Evolutionary conservation across 2,329 filamentous ascomycete species (phyloP).

Genomic region (Geosmithia morbida): DNA sequence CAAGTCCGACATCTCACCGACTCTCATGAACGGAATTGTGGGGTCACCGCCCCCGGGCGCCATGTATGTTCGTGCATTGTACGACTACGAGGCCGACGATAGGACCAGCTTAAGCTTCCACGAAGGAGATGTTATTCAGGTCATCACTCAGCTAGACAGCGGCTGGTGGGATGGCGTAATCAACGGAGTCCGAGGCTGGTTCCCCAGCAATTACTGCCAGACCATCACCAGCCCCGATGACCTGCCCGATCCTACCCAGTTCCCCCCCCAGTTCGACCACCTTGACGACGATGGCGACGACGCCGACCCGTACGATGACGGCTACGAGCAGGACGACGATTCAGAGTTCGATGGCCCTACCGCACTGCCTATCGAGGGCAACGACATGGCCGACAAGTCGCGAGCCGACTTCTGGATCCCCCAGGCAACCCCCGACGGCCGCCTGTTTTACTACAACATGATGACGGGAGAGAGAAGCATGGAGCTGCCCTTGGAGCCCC

Average conservation of each 20-base stretch:
- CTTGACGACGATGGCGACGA: conserved; percentile 49
- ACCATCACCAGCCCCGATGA: conserved; percentile 68
- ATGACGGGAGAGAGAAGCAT: conserved; percentile 90
- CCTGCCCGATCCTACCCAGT: conserved; percentile 42
- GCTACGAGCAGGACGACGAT: conserved; percentile 52
- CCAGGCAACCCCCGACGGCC: conserved; percentile 84
- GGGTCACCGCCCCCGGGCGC: conserved; percentile 46
- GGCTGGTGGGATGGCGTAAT: conserved; percentile 99
- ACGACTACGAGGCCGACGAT: conserved; percentile 97
- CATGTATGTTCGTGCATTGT: conserved; percentile 89
- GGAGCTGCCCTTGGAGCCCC: conserved; percentile 87
- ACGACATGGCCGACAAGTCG: conserved; percentile 50
- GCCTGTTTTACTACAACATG: conserved; percentile 96
- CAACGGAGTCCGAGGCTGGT: conserved; percentile 93
- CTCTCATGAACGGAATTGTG: conserved; percentile 45
- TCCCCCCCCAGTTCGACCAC: conserved; percentile 36
- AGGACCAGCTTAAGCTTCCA: conserved; percentile 93
- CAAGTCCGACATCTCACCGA: not conserved
- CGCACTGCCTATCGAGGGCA: conserved; percentile 55
- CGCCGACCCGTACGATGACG: conserved; percentile 49
- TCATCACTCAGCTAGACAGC: conserved; percentile 94
- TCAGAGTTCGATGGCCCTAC: conserved; percentile 44
- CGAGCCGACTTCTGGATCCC: conserved; percentile 97
- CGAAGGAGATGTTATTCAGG: conserved; percentile 93
- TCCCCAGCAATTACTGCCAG: conserved; percentile 96